Conservation (phyloP, 768 basidiomycete species). For the Tylopilus vinaceipallidus region DNA sequence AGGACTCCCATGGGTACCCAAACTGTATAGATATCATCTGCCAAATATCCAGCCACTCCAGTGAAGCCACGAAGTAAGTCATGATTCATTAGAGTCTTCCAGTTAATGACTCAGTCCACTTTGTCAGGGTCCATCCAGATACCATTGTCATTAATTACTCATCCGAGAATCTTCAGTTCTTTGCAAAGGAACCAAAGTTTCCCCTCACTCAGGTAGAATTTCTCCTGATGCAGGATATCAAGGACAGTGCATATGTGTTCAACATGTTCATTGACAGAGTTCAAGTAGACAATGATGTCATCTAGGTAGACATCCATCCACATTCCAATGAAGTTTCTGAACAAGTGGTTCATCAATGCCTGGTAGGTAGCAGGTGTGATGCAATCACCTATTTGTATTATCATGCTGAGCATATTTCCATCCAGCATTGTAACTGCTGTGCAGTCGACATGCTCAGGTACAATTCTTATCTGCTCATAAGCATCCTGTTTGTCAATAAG, state of each 20-base stretch:
- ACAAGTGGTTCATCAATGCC: conserved; percentile 5
- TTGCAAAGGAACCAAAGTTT: conserved; percentile 35
- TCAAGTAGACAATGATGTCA: conserved; percentile 3
- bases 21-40: too few species aligned
- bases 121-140: conserved; percentile 46
- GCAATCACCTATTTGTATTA: conserved; percentile 24
- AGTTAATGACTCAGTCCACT: conserved; percentile 33
- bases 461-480: conserved; percentile 19
- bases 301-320: conserved; percentile 11
- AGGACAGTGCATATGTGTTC: conserved; percentile 33
- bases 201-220: conserved; percentile 34
- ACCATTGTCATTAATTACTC: conserved; percentile 35
- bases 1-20: background rate
- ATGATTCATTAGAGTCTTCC: background rate
- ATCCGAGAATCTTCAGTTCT: conserved; percentile 35
- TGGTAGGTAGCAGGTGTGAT: conserved; percentile 47
- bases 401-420: conserved; percentile 36
- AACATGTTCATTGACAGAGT: conserved; percentile 27
- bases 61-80: background rate
- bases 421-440: conserved; percentile 36
- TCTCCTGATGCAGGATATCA: conserved; percentile 30
- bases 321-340: background rate
- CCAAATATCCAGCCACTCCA: background rate
- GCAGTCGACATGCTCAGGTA: conserved; percentile 12
- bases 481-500: conserved; percentile 17